Conservation (phyloP, 441 rosid genomes). For the Capsella rubella region DNA sequence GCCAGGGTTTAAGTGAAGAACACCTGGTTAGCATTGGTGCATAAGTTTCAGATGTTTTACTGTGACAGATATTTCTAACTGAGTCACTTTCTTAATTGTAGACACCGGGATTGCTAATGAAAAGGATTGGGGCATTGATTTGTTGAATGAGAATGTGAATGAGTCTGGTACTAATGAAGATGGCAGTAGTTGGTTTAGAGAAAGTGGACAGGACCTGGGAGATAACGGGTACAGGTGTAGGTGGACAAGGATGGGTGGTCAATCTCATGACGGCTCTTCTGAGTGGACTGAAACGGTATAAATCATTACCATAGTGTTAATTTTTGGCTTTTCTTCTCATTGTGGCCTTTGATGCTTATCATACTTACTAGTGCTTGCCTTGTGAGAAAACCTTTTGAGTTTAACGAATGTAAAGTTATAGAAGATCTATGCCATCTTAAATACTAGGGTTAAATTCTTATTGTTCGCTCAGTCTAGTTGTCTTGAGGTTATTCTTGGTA, state of each 20-base stretch:
- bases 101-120: slow-evolving; percentile 99
- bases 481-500: slow-evolving; percentile 52
- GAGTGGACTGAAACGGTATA: slow-evolving; percentile 98
- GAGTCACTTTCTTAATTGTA: no score
- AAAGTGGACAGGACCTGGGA: slow-evolving; percentile 87
- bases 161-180: slow-evolving; percentile 94
- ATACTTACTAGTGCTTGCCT: slow-evolving; percentile 17
- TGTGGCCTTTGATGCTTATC: slow-evolving; percentile 10
- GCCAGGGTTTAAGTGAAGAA: slow-evolving; percentile 4
- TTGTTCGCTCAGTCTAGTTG: slow-evolving; percentile 22
- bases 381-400: background rate
- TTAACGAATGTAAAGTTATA: background rate
- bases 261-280: slow-evolving; percentile 72
- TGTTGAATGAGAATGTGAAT: slow-evolving; percentile 79
- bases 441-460: slow-evolving; percentile 13
- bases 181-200: slow-evolving; percentile 90
- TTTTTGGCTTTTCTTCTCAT: background rate
- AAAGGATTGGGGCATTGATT: slow-evolving; percentile 95
- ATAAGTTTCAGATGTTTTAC: slow-evolving; percentile 8
- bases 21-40: no score
- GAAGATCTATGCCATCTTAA: background rate
- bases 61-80: no score
- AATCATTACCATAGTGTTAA: slow-evolving; percentile 30
- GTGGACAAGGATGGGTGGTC: slow-evolving; percentile 98
- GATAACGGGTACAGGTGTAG: slow-evolving; percentile 94